phyloP scores from a whole-genome alignment of 176 grass and related monocot species.

The Eleusine indica region DNA sequence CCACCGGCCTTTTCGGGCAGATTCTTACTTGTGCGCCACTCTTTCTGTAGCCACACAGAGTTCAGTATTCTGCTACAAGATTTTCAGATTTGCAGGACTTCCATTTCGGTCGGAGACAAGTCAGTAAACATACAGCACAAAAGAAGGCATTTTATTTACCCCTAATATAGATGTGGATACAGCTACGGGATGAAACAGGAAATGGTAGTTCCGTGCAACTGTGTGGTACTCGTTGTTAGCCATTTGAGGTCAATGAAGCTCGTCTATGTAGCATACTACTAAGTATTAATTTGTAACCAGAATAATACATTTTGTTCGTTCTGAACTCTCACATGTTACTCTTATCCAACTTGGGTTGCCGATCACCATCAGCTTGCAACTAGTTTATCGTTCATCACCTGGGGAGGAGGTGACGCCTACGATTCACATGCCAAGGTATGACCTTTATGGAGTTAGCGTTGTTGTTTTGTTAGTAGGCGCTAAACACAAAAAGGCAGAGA shows the following conservation, averaged over 20 bases:
- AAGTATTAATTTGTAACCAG: no score
- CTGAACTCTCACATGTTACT: not conserved
- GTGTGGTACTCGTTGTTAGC: not conserved
- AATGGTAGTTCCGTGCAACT: not conserved
- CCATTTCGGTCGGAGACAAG: no score
- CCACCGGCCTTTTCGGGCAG: not conserved
- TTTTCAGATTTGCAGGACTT: not conserved
- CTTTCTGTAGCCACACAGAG: not conserved
- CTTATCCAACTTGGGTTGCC: not conserved
- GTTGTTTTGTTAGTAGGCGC: not conserved
- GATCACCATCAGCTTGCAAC: not conserved
- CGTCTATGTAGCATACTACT: no score
- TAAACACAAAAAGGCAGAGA: not conserved
- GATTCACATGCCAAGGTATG: slow-evolving; percentile 25
- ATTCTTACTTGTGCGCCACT: slow-evolving; percentile 3
- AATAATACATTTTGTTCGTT: no score
- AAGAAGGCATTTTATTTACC: no score
- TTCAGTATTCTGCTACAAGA: not conserved
- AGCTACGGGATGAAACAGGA: not conserved
- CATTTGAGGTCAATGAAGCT: not conserved
- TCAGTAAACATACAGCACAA: no score
- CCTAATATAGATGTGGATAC: not conserved
- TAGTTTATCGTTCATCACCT: not conserved
- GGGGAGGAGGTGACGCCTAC: slow-evolving; percentile 1
- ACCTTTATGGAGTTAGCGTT: not conserved